Evolutionary conservation across 805 yeast genomes (phyloP), one percentile per base, ranked within the genome.

Genomic region (Maudiozyma pseudohumilis): DNA sequence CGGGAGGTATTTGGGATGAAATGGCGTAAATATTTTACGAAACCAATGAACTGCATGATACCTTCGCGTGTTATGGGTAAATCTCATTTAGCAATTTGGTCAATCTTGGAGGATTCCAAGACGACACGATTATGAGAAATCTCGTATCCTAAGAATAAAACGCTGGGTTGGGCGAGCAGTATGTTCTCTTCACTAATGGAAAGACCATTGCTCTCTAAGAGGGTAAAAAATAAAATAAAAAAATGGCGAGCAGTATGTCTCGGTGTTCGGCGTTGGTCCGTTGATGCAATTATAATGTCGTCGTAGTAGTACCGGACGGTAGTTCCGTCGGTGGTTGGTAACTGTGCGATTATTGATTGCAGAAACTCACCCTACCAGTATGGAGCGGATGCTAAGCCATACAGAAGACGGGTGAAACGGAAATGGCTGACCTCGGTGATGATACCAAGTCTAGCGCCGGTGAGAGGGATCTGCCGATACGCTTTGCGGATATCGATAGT

Each of bases 1-100:
- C 27, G 23, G n/a, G 34, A 21, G 12, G 34, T 17, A 20, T 34
- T 33, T 1, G 39, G 39, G 6, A 40, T 36, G 25, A 40, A 40
- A 15, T 40, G 26, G 5, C 42, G 30, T 13, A 40, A 34, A 13
- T 18, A 35, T 24, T 40, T 35, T 8, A 32, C 35, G n/a, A 40
- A 40, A 1, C 42, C 39, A 16, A 32, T 32, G 24, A 35, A 40
- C 20, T 31, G 30, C 6, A 30, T 12, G 3, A 40, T 24, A 15
- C 39, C 42, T 21, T 24, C 39, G 19, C 32, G 30, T 12, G 31
- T 26, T 16, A 23, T 16, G 2, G 39, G 33, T 11, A 24, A 2
- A 11, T 24, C n/a, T n/a, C 4, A 24, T 4, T 24, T 24, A 24
- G 4, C 26, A 24, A 24, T 24, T 24, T 3, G 10, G n/a, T 24